Conservation (phyloP, 164 flowering plant species). For the Vitis rotundifolia region DNA sequence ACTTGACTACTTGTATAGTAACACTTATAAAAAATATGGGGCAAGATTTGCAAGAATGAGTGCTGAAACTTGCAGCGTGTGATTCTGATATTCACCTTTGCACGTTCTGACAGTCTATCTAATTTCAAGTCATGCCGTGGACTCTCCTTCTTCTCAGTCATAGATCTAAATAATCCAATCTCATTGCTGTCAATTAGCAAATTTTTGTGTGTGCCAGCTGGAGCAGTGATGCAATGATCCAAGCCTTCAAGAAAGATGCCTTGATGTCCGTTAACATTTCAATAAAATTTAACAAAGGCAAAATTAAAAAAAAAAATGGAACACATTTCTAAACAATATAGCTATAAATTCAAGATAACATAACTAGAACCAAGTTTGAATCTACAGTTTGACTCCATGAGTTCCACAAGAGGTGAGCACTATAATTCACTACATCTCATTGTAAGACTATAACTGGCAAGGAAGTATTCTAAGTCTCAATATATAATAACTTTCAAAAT, state of each 20-base stretch:
- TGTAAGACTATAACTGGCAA: neutral
- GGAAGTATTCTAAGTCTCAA: neutral
- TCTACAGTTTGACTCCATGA: neutral
- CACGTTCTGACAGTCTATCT: slow-evolving; percentile 73
- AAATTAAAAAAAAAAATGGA: neutral
- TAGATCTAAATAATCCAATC: slow-evolving; percentile 45
- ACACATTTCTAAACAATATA: neutral
- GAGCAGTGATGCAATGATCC: slow-evolving; percentile 73
- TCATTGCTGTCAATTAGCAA: slow-evolving; percentile 40
- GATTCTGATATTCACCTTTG: slow-evolving; percentile 52
- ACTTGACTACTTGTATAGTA: neutral
- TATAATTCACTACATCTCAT: neutral
- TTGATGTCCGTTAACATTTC: slow-evolving; percentile 13
- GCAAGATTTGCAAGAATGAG: neutral
- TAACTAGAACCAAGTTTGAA: neutral
- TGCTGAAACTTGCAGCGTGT: neutral
- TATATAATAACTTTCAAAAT: neutral
- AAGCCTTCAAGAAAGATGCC: slow-evolving; percentile 41
- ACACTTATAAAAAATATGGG: neutral
- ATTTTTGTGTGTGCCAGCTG: slow-evolving; percentile 33
- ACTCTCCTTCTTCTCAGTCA: slow-evolving; percentile 59
- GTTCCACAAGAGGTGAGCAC: neutral
- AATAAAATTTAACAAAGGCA: neutral
- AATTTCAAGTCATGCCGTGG: slow-evolving; percentile 53
- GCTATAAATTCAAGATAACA: neutral